Evolutionary conservation across 441 rosid species (phyloP), one percentile per base, ranked within the genome.

Genomic region (Eutrema salsugineum): DNA sequence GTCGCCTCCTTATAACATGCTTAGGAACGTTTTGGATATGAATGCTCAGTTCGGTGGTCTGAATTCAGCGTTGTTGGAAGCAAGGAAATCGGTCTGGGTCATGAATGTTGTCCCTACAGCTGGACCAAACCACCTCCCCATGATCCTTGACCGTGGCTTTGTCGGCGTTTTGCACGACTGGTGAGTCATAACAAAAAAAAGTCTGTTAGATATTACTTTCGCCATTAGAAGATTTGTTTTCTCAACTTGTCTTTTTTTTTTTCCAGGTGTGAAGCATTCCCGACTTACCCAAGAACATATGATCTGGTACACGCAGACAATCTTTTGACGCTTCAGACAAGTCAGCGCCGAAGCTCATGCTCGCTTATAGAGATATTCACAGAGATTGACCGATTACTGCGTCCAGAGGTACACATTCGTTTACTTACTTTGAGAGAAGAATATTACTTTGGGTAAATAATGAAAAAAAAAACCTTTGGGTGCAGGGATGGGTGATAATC

Each of bases 221-320:
- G 11, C 56, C 10, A 50, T 44, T n/a, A n/a, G n/a, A n/a, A 35
- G 24, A 35, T 11, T 17, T 28, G 38, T 40, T 28, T 28, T 64
- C 33, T 61, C 56, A 68, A 33, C 32, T 40, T 60, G 16, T 59
- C 39, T 60, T 16, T 39, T 48, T 6, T 7, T 48, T 6, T 9
- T 70, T n/a, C n/a, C 85, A 96, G 99, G 99, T 96, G 99, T 63
- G 98, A 96, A 81, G 80, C 96, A 68, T 96, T 96, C 80, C 99
- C 99, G 6, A 81, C 92, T 8, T 93, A 96, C 79, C 96, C 99
- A 19, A 90, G 99, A 86, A 85, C 94, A 49, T 96, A 91, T 55
- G 99, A 96, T 78, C 80, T 96, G 83, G 97, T 96, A 69, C 97
- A 96, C 62, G 98, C 93, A 0, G 87, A 86, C 38, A 94, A 96